A percentile compares a stretch with the other conserved stretches of the same genome.
phyloP scores from a whole-genome alignment of 2,329 filamentous ascomycete genomes.

The Sclerotiophoma versabilis region DNA sequence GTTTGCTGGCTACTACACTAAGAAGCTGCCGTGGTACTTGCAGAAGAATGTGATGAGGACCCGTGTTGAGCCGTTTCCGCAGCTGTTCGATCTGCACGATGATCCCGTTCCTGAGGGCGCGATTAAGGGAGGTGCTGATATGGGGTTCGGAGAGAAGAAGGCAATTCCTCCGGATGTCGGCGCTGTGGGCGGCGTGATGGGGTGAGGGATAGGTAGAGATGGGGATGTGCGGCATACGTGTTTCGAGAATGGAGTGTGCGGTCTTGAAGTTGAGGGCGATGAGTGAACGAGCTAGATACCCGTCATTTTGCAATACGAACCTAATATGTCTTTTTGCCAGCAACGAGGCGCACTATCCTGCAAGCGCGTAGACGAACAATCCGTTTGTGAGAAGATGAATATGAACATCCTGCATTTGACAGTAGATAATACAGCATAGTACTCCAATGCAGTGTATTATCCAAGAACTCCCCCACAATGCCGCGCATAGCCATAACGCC shows the following conservation, averaged over 20 bases:
- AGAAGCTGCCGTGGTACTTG: constrained; percentile 49
- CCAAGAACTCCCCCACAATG: too few relatives aligned
- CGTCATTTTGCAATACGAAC: not conserved
- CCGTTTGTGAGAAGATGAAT: too few relatives aligned
- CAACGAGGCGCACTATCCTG: too few relatives aligned
- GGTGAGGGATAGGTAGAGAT: not conserved
- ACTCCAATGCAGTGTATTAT: too few relatives aligned
- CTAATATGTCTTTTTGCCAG: too few relatives aligned
- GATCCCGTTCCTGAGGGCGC: constrained; percentile 16
- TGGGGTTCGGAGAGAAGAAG: constrained; percentile 6
- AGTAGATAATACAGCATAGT: too few relatives aligned
- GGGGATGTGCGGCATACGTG: too few relatives aligned
- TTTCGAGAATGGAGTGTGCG: not conserved
- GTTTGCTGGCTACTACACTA: constrained; percentile 33
- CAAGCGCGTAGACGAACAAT: too few relatives aligned
- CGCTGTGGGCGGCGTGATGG: not conserved
- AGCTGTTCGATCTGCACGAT: constrained; percentile 33
- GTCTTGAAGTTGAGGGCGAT: not conserved
- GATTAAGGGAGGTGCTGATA: not conserved
- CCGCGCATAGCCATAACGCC: not conserved
- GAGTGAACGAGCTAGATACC: not conserved
- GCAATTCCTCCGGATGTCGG: not conserved
- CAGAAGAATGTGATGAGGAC: constrained; percentile 42
- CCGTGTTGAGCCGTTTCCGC: constrained; percentile 37
- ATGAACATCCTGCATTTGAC: too few relatives aligned